Percentiles rank a stretch among this genome's conserved stretches.
phyloP scores from a whole-genome alignment of 805 yeast genomes.

The Candida xiaguanensis region DNA sequence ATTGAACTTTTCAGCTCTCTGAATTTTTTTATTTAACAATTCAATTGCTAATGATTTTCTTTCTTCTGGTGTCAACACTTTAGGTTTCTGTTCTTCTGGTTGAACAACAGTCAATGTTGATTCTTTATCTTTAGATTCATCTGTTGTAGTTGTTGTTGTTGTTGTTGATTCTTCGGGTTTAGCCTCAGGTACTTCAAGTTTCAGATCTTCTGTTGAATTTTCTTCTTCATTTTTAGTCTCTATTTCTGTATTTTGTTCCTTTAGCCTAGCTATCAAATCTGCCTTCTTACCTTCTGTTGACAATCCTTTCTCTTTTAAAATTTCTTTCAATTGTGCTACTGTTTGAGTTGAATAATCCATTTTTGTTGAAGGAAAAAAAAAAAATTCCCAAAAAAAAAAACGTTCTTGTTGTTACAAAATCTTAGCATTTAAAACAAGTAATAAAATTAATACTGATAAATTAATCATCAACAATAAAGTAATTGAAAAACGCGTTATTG shows the following conservation, averaged over 20 bases:
- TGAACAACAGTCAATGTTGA: slow-evolving; percentile 10
- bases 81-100: slow-evolving; percentile 20
- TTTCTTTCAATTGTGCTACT: slow-evolving; percentile 81
- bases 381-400: no score
- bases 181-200: slow-evolving; percentile 10
- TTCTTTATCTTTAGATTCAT: slow-evolving; percentile 7
- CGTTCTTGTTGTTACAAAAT: no score
- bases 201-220: slow-evolving; percentile 14
- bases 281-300: slow-evolving; percentile 76
- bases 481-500: slow-evolving; percentile 21
- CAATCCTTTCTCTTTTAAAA: slow-evolving; percentile 63
- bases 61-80: slow-evolving; percentile 59
- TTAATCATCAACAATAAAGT: slow-evolving; percentile 16
- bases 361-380: slow-evolving; percentile 2
- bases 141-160: no score
- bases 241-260: slow-evolving; percentile 26
- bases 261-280: slow-evolving; percentile 65
- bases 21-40: slow-evolving; percentile 60
- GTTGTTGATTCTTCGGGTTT: no score
- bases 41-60: slow-evolving; percentile 66
- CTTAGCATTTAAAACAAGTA: slow-evolving; percentile 18
- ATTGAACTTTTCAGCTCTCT: slow-evolving; percentile 77
- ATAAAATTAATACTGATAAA: slow-evolving; percentile 15
- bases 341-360: slow-evolving; percentile 61
- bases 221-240: slow-evolving; percentile 3